phyloP scores from a whole-genome alignment of 225 moss, liverwort and hornwort species.

The Marchantia paleacea region DNA sequence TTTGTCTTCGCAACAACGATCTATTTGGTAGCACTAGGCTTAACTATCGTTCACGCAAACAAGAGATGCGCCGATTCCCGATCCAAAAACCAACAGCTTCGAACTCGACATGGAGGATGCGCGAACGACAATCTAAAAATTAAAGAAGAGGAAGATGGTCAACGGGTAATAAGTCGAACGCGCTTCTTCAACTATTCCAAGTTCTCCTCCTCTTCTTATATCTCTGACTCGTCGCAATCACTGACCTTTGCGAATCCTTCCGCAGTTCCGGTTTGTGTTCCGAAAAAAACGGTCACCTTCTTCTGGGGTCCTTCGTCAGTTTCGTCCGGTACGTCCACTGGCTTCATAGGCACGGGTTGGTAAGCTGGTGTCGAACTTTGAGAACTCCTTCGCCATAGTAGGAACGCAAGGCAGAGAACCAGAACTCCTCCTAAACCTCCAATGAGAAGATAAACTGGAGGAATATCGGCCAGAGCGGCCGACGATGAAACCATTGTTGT shows the following conservation, averaged over 20 bases:
- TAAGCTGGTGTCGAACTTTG: neutral
- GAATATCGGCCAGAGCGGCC: conserved; percentile 30
- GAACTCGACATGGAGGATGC: neutral
- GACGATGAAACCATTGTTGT: conserved; percentile 42
- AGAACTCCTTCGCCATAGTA: conserved; percentile 32
- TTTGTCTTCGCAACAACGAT: neutral
- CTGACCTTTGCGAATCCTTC: conserved; percentile 90
- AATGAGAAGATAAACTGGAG: conserved; percentile 28
- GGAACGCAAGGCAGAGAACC: conserved; percentile 30
- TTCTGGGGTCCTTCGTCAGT: conserved; percentile 28
- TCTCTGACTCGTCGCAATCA: neutral
- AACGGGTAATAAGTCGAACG: neutral
- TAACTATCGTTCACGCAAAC: neutral
- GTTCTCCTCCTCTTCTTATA: neutral
- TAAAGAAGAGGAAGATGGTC: neutral
- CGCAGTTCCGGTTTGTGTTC: conserved; percentile 92
- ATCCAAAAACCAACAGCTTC: neutral
- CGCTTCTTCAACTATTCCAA: neutral
- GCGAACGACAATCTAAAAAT: neutral
- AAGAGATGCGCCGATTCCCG: neutral
- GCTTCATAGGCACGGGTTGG: neutral
- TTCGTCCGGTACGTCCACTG: conserved; percentile 1
- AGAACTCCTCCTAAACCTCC: conserved; percentile 43
- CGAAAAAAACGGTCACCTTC: conserved; percentile 78
- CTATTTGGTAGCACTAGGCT: no score